A percentile compares a stretch with the other conserved stretches of the same genome.
Conservation (phyloP, 2,329 filamentous ascomycete species). For the Cladosporium cucumerinum region DNA sequence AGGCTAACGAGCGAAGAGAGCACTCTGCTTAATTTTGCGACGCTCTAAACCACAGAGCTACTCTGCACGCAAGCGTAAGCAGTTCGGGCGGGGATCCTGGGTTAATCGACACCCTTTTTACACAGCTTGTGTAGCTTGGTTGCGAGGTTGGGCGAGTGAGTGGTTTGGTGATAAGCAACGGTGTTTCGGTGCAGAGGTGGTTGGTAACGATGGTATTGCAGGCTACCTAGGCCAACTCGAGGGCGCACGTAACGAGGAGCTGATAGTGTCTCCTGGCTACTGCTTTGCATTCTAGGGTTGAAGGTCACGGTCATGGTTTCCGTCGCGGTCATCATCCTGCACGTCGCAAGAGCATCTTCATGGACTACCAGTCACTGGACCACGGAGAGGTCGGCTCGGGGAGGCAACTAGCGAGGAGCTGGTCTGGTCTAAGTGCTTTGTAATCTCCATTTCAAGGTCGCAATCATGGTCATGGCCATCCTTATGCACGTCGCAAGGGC, state of each 20-base stretch:
- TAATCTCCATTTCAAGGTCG: neutral
- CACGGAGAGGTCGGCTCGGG: neutral
- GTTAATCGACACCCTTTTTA: neutral
- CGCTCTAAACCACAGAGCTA: slow-evolving; percentile 13
- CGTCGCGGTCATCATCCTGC: no score
- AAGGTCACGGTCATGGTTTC: no score
- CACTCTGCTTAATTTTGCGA: slow-evolving; percentile 3
- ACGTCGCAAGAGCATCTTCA: no score
- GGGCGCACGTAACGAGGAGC: neutral
- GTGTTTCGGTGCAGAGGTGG: neutral
- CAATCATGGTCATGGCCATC: neutral
- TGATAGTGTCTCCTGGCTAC: no score
- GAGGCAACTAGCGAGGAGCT: neutral
- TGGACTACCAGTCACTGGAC: no score
- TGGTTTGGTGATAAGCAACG: neutral
- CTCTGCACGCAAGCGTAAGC: neutral
- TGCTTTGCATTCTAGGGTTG: no score
- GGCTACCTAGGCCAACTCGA: neutral
- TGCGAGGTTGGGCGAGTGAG: neutral
- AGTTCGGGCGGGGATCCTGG: slow-evolving; percentile 3
- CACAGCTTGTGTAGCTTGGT: neutral
- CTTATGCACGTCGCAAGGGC: no score
- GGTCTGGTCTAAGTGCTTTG: neutral
- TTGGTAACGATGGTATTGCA: neutral
- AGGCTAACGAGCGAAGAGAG: slow-evolving; percentile 4